phyloP scores from a whole-genome alignment of 2,329 filamentous ascomycete genomes.

The Xylariaceae sp. region DNA sequence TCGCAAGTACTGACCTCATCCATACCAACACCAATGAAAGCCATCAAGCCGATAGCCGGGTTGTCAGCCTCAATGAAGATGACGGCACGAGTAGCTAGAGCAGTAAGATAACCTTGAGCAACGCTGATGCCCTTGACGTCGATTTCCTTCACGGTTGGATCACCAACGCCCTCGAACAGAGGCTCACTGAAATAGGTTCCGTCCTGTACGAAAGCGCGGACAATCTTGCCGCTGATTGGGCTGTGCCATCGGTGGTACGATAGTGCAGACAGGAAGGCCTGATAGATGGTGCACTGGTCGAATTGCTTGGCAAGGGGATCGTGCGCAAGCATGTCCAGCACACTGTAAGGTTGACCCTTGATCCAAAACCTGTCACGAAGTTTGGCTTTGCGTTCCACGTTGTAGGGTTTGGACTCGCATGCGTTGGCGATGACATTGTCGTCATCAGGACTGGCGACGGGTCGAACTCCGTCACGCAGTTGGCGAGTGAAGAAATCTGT shows the following conservation, averaged over 20 bases:
- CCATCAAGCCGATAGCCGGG: constrained; percentile 61
- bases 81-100: constrained; percentile 64
- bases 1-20: constrained; percentile 72
- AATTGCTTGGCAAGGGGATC: constrained; percentile 45
- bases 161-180: constrained; percentile 41
- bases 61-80: constrained; percentile 70
- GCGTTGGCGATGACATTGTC: constrained; percentile 50
- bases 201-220: constrained; percentile 46
- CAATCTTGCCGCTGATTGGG: constrained; percentile 52
- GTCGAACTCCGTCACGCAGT: constrained; percentile 45
- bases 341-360: constrained; percentile 56
- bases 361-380: constrained; percentile 55
- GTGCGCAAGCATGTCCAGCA: constrained; percentile 49
- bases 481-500: constrained; percentile 53
- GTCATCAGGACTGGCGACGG: constrained; percentile 45
- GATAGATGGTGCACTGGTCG: constrained; percentile 54
- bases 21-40: constrained; percentile 70
- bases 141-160: constrained; percentile 20
- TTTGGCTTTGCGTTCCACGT: constrained; percentile 35
- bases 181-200: constrained; percentile 60
- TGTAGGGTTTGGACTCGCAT: constrained; percentile 52
- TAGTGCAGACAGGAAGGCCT: constrained; percentile 55
- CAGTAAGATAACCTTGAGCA: constrained; percentile 63
- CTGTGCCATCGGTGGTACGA: constrained; percentile 62
- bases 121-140: constrained; percentile 33